Conservation (phyloP, 1,139 yeast genomes). For the Nematodospora anomalae region DNA sequence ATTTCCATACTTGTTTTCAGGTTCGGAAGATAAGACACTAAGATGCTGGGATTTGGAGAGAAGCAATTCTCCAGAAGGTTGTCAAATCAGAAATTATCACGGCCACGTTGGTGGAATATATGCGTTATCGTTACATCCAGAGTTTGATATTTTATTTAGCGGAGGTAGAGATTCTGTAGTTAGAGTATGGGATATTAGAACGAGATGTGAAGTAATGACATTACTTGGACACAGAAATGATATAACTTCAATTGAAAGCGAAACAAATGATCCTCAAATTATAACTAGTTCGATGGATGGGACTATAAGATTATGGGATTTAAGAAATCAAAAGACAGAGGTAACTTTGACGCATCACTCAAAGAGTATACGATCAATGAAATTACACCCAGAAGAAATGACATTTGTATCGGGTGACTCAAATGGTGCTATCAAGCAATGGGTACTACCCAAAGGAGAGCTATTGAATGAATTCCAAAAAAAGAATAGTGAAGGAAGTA, state of each 20-base stretch:
- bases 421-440: constrained; percentile 76
- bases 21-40: constrained; percentile 93
- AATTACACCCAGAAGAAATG: constrained; percentile 67
- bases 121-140: constrained; percentile 82
- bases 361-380: constrained; percentile 74
- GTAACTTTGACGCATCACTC: constrained; percentile 80
- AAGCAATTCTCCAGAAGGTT: constrained; percentile 58
- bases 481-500: constrained; percentile 13
- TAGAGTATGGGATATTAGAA: constrained; percentile 90
- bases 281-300: constrained; percentile 82
- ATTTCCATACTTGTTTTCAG: constrained; percentile 87
- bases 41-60: constrained; percentile 96
- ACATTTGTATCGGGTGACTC: constrained; percentile 77
- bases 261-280: constrained; percentile 80
- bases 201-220: constrained; percentile 72
- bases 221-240: constrained; percentile 81
- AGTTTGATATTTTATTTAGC: constrained; percentile 78
- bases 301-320: constrained; percentile 85
- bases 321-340: constrained; percentile 38
- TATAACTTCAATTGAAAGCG: constrained; percentile 66
- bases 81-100: constrained; percentile 77
- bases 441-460: constrained; percentile 79
- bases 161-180: constrained; percentile 90
- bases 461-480: constrained; percentile 48
- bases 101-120: constrained; percentile 94